Evolutionary conservation across 1,284 basidiomycete genomes (phyloP).

Genomic region (Retiboletus flavoniger): DNA sequence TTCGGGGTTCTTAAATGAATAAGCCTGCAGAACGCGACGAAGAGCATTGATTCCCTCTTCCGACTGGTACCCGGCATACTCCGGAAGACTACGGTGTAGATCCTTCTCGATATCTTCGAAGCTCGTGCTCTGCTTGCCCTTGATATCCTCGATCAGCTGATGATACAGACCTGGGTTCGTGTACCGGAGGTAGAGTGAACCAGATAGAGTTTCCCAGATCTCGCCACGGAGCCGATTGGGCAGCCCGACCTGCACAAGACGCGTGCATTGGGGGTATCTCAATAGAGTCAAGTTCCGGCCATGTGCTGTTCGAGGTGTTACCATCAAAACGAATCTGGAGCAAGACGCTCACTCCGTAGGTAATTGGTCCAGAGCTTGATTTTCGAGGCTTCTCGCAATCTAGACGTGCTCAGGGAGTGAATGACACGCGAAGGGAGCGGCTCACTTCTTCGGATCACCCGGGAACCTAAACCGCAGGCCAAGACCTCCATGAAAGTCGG

Average conservation of each 20-base stretch:
- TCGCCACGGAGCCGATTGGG: slow-evolving; percentile 95
- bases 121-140: slow-evolving; percentile 80
- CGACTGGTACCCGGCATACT: slow-evolving; percentile 92
- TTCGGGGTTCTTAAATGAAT: slow-evolving; percentile 96
- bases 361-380: slow-evolving; percentile 96
- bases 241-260: slow-evolving; percentile 95
- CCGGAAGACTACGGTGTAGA: slow-evolving; percentile 90
- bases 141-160: slow-evolving; percentile 76
- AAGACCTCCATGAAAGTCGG: slow-evolving; percentile 78
- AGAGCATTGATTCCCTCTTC: slow-evolving; percentile 84
- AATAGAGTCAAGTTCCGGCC: slow-evolving; percentile 90
- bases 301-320: slow-evolving; percentile 51
- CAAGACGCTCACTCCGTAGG: slow-evolving; percentile 58
- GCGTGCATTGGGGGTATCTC: slow-evolving; percentile 94
- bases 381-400: slow-evolving; percentile 94
- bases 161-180: slow-evolving; percentile 85
- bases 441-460: slow-evolving; percentile 89
- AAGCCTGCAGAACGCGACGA: slow-evolving; percentile 91
- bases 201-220: slow-evolving; percentile 97
- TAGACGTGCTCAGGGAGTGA: slow-evolving; percentile 33
- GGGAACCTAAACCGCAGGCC: slow-evolving; percentile 90
- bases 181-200: slow-evolving; percentile 90
- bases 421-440: slow-evolving; percentile 11
- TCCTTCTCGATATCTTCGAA: slow-evolving; percentile 99
- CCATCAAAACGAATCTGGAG: neutral